Conservation (phyloP, 164 flowering plant species). For the Magnolia officinalis region DNA sequence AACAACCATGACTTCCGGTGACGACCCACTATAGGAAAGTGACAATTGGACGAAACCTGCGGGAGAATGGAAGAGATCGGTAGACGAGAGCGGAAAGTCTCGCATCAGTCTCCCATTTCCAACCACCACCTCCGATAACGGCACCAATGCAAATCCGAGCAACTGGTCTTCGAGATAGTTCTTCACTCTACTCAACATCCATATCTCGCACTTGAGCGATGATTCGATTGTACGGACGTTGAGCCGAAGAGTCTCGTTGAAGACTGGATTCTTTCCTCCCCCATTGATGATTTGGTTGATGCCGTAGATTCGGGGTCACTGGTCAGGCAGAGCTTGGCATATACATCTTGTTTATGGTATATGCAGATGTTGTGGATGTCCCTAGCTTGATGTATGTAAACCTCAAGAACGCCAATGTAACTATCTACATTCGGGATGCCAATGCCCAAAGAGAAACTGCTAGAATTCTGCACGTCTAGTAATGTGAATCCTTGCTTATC, state of each 20-base stretch:
- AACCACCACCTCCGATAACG: conserved; percentile 59
- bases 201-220: conserved; percentile 88
- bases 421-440: conserved; percentile 22
- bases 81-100: conserved; percentile 88
- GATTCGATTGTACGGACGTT: conserved; percentile 51
- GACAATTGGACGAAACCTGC: conserved; percentile 82
- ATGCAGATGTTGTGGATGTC: conserved; percentile 97
- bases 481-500: conserved; percentile 24
- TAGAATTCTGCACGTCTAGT: conserved; percentile 16
- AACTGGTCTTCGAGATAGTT: conserved; percentile 92
- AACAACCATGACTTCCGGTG: conserved; percentile 69
- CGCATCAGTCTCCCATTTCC: conserved; percentile 59
- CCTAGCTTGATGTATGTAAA: conserved; percentile 80
- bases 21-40: conserved; percentile 55
- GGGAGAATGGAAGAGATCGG: conserved; percentile 97
- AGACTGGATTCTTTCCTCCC: conserved; percentile 87
- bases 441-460: conserved; percentile 19
- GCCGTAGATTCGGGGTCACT: conserved; percentile 64
- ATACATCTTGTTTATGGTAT: conserved; percentile 97
- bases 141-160: conserved; percentile 84
- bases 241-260: conserved; percentile 58
- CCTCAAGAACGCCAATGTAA: conserved; percentile 63
- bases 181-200: conserved; percentile 93
- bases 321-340: conserved; percentile 90
- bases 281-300: conserved; percentile 81